Percentiles rank a stretch among this genome's conserved stretches.
Conservation (phyloP, 441 rosid species). For the Erodium trifolium region DNA sequence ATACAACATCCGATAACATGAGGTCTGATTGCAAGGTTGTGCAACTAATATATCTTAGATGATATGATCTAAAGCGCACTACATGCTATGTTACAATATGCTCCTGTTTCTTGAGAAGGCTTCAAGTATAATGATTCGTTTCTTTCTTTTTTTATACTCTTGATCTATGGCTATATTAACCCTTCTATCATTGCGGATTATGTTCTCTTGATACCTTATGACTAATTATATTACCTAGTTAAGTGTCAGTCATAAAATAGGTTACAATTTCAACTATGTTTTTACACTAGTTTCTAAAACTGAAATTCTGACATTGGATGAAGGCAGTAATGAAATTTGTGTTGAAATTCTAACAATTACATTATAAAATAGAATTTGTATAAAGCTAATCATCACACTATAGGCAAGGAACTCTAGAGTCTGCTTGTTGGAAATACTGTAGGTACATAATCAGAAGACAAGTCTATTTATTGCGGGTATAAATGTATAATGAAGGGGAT, state of each 20-base stretch:
- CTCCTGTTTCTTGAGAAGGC: background rate
- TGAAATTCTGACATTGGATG: background rate
- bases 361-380: background rate
- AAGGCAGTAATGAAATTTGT: background rate
- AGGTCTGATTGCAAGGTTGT: background rate
- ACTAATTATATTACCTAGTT: background rate
- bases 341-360: background rate
- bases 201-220: background rate
- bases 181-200: background rate
- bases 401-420: background rate
- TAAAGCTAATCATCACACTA: slow-evolving; percentile 2
- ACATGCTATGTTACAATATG: background rate
- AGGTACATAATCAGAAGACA: background rate
- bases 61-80: background rate
- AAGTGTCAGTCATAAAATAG: background rate
- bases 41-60: background rate
- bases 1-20: background rate
- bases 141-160: background rate
- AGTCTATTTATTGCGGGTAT: background rate
- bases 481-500: background rate
- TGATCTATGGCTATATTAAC: background rate
- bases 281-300: background rate
- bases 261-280: background rate
- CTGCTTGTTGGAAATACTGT: background rate
- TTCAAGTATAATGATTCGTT: background rate